These are phyloP conservation scores for Oehlia diaphana DNA, from an alignment of 192 early-diverging fungal genomes.

Conservation along the genomic window DNA sequence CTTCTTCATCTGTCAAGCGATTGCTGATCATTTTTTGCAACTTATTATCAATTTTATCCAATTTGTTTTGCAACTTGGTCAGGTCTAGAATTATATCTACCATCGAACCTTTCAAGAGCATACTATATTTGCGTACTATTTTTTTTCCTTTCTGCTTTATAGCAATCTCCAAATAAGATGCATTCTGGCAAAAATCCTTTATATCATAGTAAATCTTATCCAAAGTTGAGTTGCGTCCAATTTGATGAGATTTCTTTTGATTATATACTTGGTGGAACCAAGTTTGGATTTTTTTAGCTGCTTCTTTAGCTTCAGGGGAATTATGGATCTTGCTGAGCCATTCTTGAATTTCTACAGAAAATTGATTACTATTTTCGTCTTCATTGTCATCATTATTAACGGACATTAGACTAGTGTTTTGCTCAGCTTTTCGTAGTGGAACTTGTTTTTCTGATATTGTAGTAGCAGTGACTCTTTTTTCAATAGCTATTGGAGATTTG, in stretches of 20 bases:
- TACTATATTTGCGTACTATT: background rate
- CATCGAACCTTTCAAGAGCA: constrained; percentile 2
- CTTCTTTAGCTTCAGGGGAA: background rate
- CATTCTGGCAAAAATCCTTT: background rate
- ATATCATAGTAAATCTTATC: constrained; percentile 18
- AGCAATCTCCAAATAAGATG: background rate
- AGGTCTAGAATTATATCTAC: background rate
- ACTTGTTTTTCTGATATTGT: too few species aligned
- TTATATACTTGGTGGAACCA: background rate
- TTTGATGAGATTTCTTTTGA: background rate
- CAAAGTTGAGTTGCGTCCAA: background rate
- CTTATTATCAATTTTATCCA: background rate
- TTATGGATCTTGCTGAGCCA: background rate
- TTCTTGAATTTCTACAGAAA: too few species aligned
- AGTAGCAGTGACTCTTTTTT: too few species aligned
- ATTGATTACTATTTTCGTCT: too few species aligned
- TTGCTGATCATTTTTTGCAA: constrained; percentile 1
- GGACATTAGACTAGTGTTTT: too few species aligned
- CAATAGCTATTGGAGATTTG: background rate
- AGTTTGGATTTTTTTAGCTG: constrained; percentile 16
- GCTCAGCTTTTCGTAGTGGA: too few species aligned
- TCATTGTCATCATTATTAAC: too few species aligned
- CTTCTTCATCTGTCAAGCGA: background rate
- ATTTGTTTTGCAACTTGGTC: background rate
- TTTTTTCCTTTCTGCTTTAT: background rate